Evolutionary conservation across 345 rosid genomes (phyloP).

Genomic region (Eucalyptus cladocalyx): DNA sequence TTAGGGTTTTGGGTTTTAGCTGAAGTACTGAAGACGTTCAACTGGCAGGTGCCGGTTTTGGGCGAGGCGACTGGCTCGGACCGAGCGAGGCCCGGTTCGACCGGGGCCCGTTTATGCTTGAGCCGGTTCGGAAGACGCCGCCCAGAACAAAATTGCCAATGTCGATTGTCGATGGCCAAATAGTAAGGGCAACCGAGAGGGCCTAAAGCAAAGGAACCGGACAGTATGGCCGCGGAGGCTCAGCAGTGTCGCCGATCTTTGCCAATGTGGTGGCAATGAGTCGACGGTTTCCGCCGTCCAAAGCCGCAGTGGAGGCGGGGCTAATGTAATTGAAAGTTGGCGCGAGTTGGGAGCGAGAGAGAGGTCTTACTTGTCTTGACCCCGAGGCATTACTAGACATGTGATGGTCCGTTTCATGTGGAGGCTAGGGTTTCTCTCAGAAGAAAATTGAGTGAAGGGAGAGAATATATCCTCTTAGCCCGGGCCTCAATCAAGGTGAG

Average conservation of each 20-base stretch:
- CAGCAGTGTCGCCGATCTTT: fast-evolving
- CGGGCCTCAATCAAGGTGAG: background rate
- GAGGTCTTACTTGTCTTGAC: background rate
- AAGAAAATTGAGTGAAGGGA: background rate
- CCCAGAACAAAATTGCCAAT: background rate
- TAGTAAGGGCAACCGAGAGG: background rate
- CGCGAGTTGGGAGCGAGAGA: fast-evolving
- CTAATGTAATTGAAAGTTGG: background rate
- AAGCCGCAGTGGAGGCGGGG: fast-evolving
- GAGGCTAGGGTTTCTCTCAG: background rate
- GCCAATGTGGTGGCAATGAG: background rate
- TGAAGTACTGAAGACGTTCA: background rate
- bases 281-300: fast-evolving
- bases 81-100: background rate
- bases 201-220: background rate
- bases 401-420: background rate
- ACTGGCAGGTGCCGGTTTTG: background rate
- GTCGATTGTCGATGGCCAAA: background rate
- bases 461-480: background rate
- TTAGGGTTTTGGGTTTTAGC: background rate
- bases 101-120: background rate
- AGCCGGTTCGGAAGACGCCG: background rate
- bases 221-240: background rate
- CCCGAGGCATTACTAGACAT: background rate
- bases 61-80: background rate